Base-by-base conservation (phyloP, 116 monocot species). In the Dioscorea cayenensis region DNA sequence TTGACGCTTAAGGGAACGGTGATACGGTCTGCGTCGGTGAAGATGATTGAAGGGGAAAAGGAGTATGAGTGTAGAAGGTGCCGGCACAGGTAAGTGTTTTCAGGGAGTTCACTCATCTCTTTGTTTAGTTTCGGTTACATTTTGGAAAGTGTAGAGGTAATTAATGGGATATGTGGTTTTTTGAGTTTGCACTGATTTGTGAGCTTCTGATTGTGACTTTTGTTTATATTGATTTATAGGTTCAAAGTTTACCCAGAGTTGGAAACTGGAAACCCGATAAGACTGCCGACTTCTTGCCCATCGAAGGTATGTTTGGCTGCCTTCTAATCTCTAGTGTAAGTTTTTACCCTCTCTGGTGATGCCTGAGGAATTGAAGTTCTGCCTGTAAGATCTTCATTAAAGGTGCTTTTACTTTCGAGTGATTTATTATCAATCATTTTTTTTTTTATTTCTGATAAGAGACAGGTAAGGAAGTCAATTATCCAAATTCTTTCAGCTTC, bases 1-100 rank as follows among this genome's bases (percentile, higher is more conserved):
- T 76, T 99, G 18, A 85, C 94, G 50, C 74, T 99, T 21, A 94
- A 94, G 73, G 99, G 99, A 27, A 99, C 91, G 0, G 91, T 99
- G 9, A 91, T 94, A 60, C 81, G 99, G 49, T 94, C 91, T 1
- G 99, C 91, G 13, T 69, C 89, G 3, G 66, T 94, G 36, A 99
- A 99, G 82, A 99, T 99, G 94, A 99, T 99, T 5, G 99, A 99
- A 73, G 87, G 91, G n/a, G 94, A 99, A 79, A 69, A 89, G 59
- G 63, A 80, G 38, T 99, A 99, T 66, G 81, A 87, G 74, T 99
- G 99, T 77, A 80, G 82, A 76, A 94, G 86, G 72, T 99, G 99
- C 84, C 87, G 80, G 77, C 65, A 84, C 58, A 91, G 91, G 99
- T 80, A 81, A 60, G 68, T 21, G 5, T 50, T 25, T 13, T 63